Conservation (phyloP, 768 basidiomycete species). For the Lanmaoa rubissima region DNA sequence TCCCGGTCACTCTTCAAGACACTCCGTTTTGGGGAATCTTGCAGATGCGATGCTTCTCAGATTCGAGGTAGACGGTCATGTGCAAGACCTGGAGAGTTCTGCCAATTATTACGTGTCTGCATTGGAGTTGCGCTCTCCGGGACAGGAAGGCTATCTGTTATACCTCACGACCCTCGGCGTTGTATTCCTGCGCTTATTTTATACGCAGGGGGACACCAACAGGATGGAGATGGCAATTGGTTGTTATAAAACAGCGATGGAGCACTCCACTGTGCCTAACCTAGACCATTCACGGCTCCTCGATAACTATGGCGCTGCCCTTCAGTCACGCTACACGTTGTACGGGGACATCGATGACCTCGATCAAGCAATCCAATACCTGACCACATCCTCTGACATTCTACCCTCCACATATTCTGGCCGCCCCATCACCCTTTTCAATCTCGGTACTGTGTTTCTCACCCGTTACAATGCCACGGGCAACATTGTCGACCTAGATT, state of each 20-base stretch:
- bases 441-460: conserved; percentile 8
- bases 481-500: conserved; percentile 13
- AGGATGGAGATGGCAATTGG: conserved; percentile 23
- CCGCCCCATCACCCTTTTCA: conserved; percentile 11
- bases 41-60: conserved; percentile 19
- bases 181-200: conserved; percentile 2
- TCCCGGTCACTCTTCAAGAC: conserved; percentile 17
- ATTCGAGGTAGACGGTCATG: conserved; percentile 24
- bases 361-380: conserved; percentile 21
- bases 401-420: conserved; percentile 4
- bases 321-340: conserved; percentile 15
- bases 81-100: conserved; percentile 26
- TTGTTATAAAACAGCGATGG: conserved; percentile 15
- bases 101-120: conserved; percentile 9
- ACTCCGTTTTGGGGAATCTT: conserved; percentile 16
- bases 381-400: conserved; percentile 18
- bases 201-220: conserved; percentile 10
- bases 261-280: conserved; percentile 13
- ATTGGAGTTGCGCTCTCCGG: conserved; percentile 16
- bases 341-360: conserved; percentile 21
- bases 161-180: conserved; percentile 15
- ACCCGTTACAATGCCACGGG: conserved; percentile 11
- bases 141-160: conserved; percentile 8
- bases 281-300: conserved; percentile 19
- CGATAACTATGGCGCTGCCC: conserved; percentile 18